Percentiles rank a stretch among this genome's conserved stretches.
phyloP scores from a whole-genome alignment of 495 filamentous ascomycete genomes.

The Talaromyces wortmannii region DNA sequence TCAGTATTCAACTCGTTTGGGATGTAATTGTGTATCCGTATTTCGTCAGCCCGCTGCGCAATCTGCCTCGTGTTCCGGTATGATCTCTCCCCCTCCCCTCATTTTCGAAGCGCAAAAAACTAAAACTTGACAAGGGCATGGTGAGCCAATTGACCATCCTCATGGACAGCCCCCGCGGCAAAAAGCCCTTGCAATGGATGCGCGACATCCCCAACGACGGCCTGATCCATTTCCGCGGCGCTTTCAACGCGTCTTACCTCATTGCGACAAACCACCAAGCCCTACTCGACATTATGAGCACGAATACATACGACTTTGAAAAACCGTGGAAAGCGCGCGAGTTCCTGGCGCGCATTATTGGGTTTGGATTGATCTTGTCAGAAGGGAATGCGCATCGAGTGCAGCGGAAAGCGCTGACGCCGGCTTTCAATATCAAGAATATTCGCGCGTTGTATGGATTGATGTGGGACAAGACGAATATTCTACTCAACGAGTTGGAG shows the following conservation, averaged over 20 bases:
- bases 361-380: conserved; percentile 69
- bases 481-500: conserved; percentile 29
- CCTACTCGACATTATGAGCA: conserved; percentile 49
- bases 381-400: conserved; percentile 72
- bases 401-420: conserved; percentile 72
- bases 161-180: conserved; percentile 50
- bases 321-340: conserved; percentile 38
- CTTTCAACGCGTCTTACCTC: conserved; percentile 21
- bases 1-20: conserved; percentile 32
- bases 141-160: conserved; percentile 54
- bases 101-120: neutral
- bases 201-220: conserved; percentile 77
- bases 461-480: conserved; percentile 63
- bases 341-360: conserved; percentile 62
- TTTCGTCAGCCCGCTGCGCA: conserved; percentile 62
- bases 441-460: conserved; percentile 74
- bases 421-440: conserved; percentile 77
- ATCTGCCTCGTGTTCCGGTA: conserved; percentile 54
- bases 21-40: conserved; percentile 59
- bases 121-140: conserved; percentile 27
- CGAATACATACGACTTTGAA: conserved; percentile 46
- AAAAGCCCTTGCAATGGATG: conserved; percentile 59
- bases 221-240: conserved; percentile 66
- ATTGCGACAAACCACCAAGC: conserved; percentile 37
- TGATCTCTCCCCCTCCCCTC: conserved; percentile 7